Conservation (phyloP, 2,329 filamentous ascomycete genomes). For the Blumeriella jaapii region DNA sequence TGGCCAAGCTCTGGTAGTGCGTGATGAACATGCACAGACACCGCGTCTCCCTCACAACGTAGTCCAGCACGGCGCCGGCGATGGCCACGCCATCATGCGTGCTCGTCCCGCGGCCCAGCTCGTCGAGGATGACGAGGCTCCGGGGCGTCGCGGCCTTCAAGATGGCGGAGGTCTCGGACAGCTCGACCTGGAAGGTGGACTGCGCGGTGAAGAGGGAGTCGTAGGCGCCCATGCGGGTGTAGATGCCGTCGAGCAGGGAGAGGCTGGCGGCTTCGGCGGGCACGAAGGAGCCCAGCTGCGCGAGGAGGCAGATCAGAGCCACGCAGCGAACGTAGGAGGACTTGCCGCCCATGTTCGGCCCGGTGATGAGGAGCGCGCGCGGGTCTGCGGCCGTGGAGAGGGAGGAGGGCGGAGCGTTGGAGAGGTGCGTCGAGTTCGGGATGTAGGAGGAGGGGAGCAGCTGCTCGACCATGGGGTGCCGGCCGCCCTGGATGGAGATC, state of each 20-base stretch:
- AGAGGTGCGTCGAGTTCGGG: constrained; percentile 71
- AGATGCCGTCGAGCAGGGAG: constrained; percentile 80
- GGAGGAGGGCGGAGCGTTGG: constrained; percentile 35
- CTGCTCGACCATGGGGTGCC: constrained; percentile 94
- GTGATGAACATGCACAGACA: constrained; percentile 93
- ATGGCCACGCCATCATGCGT: constrained; percentile 97
- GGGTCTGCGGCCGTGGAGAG: constrained; percentile 46
- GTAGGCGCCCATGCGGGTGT: constrained; percentile 88
- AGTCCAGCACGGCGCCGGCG: constrained; percentile 78
- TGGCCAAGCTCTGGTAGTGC: constrained; percentile 80
- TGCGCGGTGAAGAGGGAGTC: constrained; percentile 95
- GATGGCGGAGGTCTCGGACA: constrained; percentile 85
- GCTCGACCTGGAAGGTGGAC: constrained; percentile 95
- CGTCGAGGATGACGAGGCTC: constrained; percentile 83
- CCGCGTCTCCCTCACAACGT: constrained; percentile 62
- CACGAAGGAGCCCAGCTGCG: constrained; percentile 89
- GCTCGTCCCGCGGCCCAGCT: constrained; percentile 83
- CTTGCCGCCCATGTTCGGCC: constrained; percentile 98
- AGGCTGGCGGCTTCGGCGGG: constrained; percentile 64
- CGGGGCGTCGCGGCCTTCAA: constrained; percentile 78
- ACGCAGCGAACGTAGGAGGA: constrained; percentile 93
- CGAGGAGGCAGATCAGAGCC: constrained; percentile 84
- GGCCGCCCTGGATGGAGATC: constrained; percentile 61
- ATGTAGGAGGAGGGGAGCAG: constrained; percentile 79
- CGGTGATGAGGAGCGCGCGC: constrained; percentile 58